Evolutionary conservation across 2,329 filamentous ascomycete genomes (phyloP).

Genomic region (Raffaelea albimanens): DNA sequence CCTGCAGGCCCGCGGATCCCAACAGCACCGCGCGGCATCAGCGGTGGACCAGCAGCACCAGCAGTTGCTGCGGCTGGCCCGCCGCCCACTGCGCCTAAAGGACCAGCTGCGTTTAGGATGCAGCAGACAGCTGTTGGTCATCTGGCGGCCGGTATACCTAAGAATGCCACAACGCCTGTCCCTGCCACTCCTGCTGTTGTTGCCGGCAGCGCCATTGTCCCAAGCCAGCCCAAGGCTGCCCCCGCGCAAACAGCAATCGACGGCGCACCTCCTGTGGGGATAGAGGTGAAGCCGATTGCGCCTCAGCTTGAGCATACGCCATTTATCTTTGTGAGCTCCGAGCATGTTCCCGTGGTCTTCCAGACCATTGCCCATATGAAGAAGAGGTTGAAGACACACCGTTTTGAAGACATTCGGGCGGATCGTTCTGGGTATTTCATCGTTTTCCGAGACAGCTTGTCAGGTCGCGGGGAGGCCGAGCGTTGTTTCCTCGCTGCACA

Average conservation of each 20-base stretch:
- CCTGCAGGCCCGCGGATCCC: constrained; percentile 19
- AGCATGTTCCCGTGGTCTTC: constrained; percentile 75
- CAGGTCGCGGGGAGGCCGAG: constrained; percentile 71
- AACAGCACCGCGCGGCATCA: constrained; percentile 21
- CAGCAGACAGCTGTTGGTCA: constrained; percentile 1
- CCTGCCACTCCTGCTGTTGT: background rate
- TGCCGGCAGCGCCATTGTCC: background rate
- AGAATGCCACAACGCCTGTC: too few relatives aligned
- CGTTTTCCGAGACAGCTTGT: constrained; percentile 70
- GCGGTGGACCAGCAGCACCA: constrained; percentile 36
- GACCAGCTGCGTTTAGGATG: constrained; percentile 53
- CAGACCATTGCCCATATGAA: constrained; percentile 85
- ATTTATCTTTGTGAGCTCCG: constrained; percentile 82
- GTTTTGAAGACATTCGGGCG: constrained; percentile 70
- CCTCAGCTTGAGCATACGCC: constrained; percentile 67
- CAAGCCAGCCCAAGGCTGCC: background rate
- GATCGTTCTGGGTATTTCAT: constrained; percentile 87
- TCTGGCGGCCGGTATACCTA: too few relatives aligned
- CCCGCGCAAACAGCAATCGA: constrained; percentile 1
- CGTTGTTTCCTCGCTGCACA: constrained; percentile 72
- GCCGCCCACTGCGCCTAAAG: constrained; percentile 79
- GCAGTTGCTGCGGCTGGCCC: constrained; percentile 30
- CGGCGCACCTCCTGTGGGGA: constrained; percentile 23
- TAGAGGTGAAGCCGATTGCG: constrained; percentile 59
- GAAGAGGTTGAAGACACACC: constrained; percentile 75